These are phyloP conservation scores for Dipodascus geniculatus DNA, from an alignment of 805 yeast genomes.

Conservation along the genomic window DNA sequence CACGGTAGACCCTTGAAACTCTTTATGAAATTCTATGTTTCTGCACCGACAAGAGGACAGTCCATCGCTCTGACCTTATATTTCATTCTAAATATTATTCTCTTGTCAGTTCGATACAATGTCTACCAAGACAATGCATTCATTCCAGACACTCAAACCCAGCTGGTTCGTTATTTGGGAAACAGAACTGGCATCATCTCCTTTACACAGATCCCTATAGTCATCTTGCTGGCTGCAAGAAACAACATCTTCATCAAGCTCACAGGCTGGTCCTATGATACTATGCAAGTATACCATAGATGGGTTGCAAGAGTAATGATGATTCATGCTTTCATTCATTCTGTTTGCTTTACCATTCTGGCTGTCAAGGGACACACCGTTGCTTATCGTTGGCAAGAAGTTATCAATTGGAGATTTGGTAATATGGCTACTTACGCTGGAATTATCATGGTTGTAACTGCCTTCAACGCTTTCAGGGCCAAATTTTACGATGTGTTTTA, in stretches of 20 bases:
- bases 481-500: conserved; percentile 46
- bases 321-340: conserved; percentile 18
- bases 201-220: conserved; percentile 18
- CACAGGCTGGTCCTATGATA: conserved; percentile 51
- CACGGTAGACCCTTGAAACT: conserved; percentile 22
- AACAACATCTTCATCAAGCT: conserved; percentile 53
- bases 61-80: conserved; percentile 27
- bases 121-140: conserved; percentile 12
- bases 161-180: conserved; percentile 13
- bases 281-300: conserved; percentile 49
- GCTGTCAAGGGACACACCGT: conserved; percentile 8
- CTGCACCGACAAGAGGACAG: conserved; percentile 34
- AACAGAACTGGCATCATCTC: conserved; percentile 17
- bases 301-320: conserved; percentile 21
- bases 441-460: conserved; percentile 34
- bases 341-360: conserved; percentile 12
- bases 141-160: conserved; percentile 6
- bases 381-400: conserved; percentile 19
- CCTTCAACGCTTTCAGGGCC: conserved; percentile 38
- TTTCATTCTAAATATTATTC: conserved; percentile 22
- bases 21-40: conserved; percentile 8
- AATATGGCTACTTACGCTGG: conserved; percentile 31
- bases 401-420: conserved; percentile 30
- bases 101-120: conserved; percentile 14
- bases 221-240: conserved; percentile 43